Conservation (phyloP, 495 filamentous ascomycete genomes). For the Rhypophila decipiens region DNA sequence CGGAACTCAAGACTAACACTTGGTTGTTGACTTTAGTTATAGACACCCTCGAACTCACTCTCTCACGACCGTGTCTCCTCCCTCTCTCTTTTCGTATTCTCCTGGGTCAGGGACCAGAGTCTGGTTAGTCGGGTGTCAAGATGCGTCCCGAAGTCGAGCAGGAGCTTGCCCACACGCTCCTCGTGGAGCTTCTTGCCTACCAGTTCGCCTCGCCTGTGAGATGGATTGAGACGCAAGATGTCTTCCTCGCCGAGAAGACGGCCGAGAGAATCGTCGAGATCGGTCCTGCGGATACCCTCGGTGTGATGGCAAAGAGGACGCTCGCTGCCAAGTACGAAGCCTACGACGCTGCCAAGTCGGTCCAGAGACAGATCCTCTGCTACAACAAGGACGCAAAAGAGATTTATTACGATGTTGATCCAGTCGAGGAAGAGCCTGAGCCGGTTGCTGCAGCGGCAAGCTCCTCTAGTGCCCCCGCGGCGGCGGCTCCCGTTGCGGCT, state of each 20-base stretch:
- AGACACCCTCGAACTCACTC: no score
- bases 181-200: constrained; percentile 97
- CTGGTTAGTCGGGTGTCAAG: constrained; percentile 37
- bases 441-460: constrained; percentile 43
- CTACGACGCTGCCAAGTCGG: constrained; percentile 91
- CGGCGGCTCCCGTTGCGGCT: constrained; percentile 47
- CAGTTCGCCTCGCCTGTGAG: constrained; percentile 97
- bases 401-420: constrained; percentile 98
- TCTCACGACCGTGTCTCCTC: no score
- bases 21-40: no score
- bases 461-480: constrained; percentile 37
- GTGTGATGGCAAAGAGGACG: constrained; percentile 95
- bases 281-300: constrained; percentile 95
- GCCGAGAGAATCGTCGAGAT: constrained; percentile 98
- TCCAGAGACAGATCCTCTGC: constrained; percentile 95
- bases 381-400: constrained; percentile 99
- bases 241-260: constrained; percentile 89
- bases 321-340: constrained; percentile 97
- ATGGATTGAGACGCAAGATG: constrained; percentile 99
- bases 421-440: constrained; percentile 82
- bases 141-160: constrained; percentile 99
- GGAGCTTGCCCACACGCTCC: constrained; percentile 92
- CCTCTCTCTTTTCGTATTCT: background rate
- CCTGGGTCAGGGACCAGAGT: no score
- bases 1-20: no score